Conservation (phyloP, 1,139 yeast species). For the Candida sp. region DNA sequence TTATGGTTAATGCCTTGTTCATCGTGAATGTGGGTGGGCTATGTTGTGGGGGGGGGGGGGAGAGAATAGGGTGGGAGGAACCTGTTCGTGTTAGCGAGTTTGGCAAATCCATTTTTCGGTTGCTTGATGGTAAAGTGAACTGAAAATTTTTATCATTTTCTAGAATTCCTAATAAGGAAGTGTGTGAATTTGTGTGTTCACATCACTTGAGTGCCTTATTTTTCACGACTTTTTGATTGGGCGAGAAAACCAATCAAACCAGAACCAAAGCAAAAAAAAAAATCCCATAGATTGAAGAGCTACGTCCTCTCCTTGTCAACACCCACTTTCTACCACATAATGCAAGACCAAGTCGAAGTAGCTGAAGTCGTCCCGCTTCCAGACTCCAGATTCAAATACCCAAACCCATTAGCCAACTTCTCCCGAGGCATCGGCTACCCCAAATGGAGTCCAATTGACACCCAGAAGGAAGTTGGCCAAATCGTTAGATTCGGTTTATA, state of each 20-base stretch:
- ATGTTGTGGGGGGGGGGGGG: not conserved
- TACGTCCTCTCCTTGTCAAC: not conserved
- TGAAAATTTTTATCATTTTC: not conserved
- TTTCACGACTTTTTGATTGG: slow-evolving; percentile 15
- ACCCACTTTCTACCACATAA: not conserved
- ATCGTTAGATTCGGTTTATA: slow-evolving; percentile 47
- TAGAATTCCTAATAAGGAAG: slow-evolving; percentile 10
- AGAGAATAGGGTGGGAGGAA: too few relatives aligned
- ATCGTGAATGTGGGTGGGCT: slow-evolving; percentile 17
- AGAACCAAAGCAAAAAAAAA: slow-evolving; percentile 2
- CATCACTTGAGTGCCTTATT: not conserved
- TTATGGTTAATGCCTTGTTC: slow-evolving; percentile 50
- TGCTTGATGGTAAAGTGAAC: slow-evolving; percentile 2
- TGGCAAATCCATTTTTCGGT: not conserved
- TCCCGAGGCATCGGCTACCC: slow-evolving; percentile 47
- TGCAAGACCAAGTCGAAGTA: slow-evolving; percentile 15
- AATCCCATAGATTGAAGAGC: not conserved
- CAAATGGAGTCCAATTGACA: slow-evolving; percentile 49
- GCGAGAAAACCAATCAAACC: slow-evolving; percentile 2
- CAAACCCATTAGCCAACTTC: slow-evolving; percentile 47
- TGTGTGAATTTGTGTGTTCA: too few relatives aligned
- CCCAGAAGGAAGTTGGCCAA: slow-evolving; percentile 43
- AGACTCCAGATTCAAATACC: slow-evolving; percentile 45
- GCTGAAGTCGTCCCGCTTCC: slow-evolving; percentile 22
- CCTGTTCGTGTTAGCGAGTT: not conserved